Percentiles rank a stretch among this genome's conserved stretches.
Evolutionary conservation across 2,329 filamentous ascomycete species (phyloP).

Genomic region (Ceratocystis lukuohia): DNA sequence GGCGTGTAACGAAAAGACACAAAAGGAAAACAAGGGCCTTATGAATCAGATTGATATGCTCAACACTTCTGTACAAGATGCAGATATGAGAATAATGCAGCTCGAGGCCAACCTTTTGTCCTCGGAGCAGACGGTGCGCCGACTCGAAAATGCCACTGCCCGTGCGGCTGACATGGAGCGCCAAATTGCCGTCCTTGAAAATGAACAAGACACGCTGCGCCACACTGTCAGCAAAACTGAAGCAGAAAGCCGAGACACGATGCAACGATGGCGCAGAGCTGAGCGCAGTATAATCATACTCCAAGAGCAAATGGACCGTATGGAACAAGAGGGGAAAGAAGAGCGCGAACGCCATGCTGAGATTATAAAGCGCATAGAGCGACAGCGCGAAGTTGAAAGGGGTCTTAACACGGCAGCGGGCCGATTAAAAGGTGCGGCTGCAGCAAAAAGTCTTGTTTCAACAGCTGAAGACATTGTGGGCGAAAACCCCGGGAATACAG

Average conservation of each 20-base stretch:
- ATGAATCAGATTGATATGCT: slow-evolving; percentile 73
- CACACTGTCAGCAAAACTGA: slow-evolving; percentile 51
- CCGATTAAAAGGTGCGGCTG: slow-evolving; percentile 68
- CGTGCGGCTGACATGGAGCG: slow-evolving; percentile 68
- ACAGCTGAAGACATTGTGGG: slow-evolving; percentile 4
- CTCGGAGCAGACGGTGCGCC: slow-evolving; percentile 63
- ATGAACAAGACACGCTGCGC: slow-evolving; percentile 64
- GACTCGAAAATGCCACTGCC: slow-evolving; percentile 57
- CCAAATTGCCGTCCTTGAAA: slow-evolving; percentile 65
- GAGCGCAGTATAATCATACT: slow-evolving; percentile 66
- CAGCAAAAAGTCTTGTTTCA: slow-evolving; percentile 43
- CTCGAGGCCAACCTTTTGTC: slow-evolving; percentile 65
- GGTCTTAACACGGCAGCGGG: slow-evolving; percentile 69
- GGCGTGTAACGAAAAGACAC: slow-evolving; percentile 59
- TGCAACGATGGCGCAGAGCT: slow-evolving; percentile 73
- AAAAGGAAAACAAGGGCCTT: slow-evolving; percentile 70
- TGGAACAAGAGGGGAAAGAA: slow-evolving; percentile 69
- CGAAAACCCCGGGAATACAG: slow-evolving; percentile 31
- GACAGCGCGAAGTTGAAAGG: slow-evolving; percentile 66
- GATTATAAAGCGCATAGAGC: slow-evolving; percentile 69
- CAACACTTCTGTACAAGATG: slow-evolving; percentile 65
- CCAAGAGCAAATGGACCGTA: slow-evolving; percentile 75
- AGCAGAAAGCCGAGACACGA: slow-evolving; percentile 63
- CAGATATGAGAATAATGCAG: slow-evolving; percentile 64
- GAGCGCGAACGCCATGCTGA: slow-evolving; percentile 74